A percentile compares a stretch with the other conserved stretches of the same genome.
Conservation (phyloP, 2,329 filamentous ascomycete genomes). For the Venturia oleaginea region DNA sequence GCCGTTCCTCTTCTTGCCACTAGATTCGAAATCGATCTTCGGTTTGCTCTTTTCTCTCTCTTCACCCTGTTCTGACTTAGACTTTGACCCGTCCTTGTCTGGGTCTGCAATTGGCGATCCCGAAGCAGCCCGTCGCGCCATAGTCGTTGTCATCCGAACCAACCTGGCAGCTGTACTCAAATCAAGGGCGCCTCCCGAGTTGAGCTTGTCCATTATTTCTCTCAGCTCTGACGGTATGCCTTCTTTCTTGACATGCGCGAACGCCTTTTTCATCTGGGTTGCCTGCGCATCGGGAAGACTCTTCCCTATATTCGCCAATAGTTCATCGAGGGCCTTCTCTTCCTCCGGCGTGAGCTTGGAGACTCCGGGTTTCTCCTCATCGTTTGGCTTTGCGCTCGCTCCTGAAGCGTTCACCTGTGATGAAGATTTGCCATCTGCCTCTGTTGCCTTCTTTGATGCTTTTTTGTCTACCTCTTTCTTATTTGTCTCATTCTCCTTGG, state of each 20-base stretch:
- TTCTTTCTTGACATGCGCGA: conserved; percentile 52
- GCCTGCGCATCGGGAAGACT: conserved; percentile 54
- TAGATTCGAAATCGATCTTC: conserved; percentile 26
- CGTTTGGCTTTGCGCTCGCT: conserved; percentile 31
- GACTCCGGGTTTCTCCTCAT: conserved; percentile 22
- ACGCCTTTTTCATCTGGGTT: conserved; percentile 48
- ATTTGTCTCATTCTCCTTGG: conserved; percentile 20
- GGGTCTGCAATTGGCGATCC: conserved; percentile 26
- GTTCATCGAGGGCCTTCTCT: conserved; percentile 47
- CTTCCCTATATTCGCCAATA: conserved; percentile 48
- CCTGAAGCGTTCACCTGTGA: conserved; percentile 29
- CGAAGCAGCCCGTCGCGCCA: conserved; percentile 45
- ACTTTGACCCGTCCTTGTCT: conserved; percentile 20
- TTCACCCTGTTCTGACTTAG: conserved; percentile 22
- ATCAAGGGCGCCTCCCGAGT: conserved; percentile 39
- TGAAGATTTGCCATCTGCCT: conserved; percentile 25
- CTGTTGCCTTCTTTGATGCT: conserved; percentile 19
- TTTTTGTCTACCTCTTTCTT: conserved; percentile 23
- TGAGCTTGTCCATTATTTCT: conserved; percentile 50
- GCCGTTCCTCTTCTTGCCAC: conserved; percentile 29
- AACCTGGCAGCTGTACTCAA: conserved; percentile 52
- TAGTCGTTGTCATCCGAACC: conserved; percentile 46
- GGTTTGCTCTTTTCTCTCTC: conserved; percentile 36
- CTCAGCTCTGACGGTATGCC: conserved; percentile 63
- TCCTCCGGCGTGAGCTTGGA: conserved; percentile 46